phyloP scores from a whole-genome alignment of 2,329 filamentous ascomycete genomes.

The Dactylonectria estremocensis region DNA sequence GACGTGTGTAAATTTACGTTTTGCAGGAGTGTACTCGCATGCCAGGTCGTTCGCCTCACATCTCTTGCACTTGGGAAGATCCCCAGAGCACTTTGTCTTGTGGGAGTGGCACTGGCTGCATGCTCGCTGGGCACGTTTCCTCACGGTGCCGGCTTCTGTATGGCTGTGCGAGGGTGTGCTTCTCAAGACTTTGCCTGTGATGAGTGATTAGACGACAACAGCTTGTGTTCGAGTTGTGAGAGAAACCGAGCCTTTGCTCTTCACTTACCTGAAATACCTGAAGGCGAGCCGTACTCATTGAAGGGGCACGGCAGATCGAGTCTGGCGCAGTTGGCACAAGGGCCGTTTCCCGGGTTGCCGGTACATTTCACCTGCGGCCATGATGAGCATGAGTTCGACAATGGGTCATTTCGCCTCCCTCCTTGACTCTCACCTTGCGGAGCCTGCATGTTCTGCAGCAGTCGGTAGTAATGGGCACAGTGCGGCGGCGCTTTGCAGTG shows the following conservation, averaged over 20 bases:
- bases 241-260: neutral
- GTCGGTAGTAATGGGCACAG: slow-evolving; percentile 45
- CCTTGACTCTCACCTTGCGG: slow-evolving; percentile 52
- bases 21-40: slow-evolving; percentile 59
- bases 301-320: slow-evolving; percentile 58
- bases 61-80: slow-evolving; percentile 57
- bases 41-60: slow-evolving; percentile 53
- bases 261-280: slow-evolving; percentile 40
- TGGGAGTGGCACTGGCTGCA: slow-evolving; percentile 59
- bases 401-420: neutral
- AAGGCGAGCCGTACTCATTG: slow-evolving; percentile 37
- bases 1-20: slow-evolving; percentile 56
- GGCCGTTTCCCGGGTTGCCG: slow-evolving; percentile 54
- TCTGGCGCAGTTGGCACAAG: slow-evolving; percentile 57
- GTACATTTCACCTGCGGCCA: slow-evolving; percentile 58
- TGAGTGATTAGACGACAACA: neutral
- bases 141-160: slow-evolving; percentile 59
- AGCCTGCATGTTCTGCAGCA: slow-evolving; percentile 58
- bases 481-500: slow-evolving; percentile 53
- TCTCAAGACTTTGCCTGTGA: slow-evolving; percentile 52
- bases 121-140: slow-evolving; percentile 60
- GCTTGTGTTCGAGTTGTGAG: slow-evolving; percentile 17
- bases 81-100: slow-evolving; percentile 62
- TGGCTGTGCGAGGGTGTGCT: slow-evolving; percentile 58
- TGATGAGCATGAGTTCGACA: slow-evolving; percentile 3